Base-by-base conservation (phyloP, 2,329 filamentous ascomycete genomes). In the Calycina marina region DNA sequence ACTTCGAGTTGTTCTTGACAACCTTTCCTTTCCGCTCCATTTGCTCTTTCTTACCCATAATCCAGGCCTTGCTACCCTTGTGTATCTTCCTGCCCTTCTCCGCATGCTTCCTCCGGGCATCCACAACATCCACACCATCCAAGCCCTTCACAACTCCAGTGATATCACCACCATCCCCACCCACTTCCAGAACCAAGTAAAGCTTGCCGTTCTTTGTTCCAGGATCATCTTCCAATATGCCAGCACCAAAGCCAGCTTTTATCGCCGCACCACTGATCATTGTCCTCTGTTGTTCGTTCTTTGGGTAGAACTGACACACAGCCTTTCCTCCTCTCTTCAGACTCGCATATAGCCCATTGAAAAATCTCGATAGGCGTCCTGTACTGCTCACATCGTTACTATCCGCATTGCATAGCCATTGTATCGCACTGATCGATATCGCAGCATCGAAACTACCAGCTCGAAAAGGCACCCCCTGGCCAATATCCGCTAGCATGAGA, bases 331-430 rank as follows among this genome's bases (percentile, higher is more conserved):
- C 90, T 13, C 90, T 66, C 41, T 76, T 73, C 40, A 98, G 59
- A 38, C 75, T 76, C 0, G 84, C 80, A 57, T 96, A 98, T 2
- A 98, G 59, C 0, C 85, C 84, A 48, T 92, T 84, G 56, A 98
- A 98, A 53, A 98, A 98, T 27, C 88, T 66, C 4, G 72, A 69
- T 15, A 98, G 58, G 4, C 90, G 64, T 0, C 80, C 83, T 16
- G 79, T 70, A 1, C 85, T 80, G 1, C 71, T 81, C 0, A 90
- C 86, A 30, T 92, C 84, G 51, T 73, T 82, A 38, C 71, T 81
- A 56, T 96, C 90, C 25, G 88, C 90, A 56, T 93, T 96, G 57
- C 90, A 98, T 17, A 98, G 66, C 90, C 90, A 98, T 57, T 98
- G 90, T n/a, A 98, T 80, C 1, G 90, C 90, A 45, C 75, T 84